A percentile compares a stretch with the other conserved stretches of the same genome.
Conservation (phyloP, 768 basidiomycete species). For the Pleurotus platypus region DNA sequence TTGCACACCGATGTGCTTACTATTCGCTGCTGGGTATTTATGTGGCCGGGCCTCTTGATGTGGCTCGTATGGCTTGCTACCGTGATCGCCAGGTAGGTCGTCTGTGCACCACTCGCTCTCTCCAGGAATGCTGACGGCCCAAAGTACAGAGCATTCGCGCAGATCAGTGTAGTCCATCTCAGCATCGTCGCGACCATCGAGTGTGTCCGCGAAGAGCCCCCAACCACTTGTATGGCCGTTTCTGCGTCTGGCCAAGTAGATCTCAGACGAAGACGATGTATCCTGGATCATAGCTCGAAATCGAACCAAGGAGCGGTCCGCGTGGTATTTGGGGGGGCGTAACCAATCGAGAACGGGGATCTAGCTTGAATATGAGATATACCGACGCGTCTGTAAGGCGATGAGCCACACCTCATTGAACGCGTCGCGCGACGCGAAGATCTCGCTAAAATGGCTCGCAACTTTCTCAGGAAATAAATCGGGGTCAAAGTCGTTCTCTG, state of each 20-base stretch:
- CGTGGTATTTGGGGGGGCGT: constrained; percentile 46
- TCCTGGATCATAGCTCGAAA: constrained; percentile 84
- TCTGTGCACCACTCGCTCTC: constrained; percentile 54
- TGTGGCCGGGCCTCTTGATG: constrained; percentile 32
- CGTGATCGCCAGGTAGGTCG: constrained; percentile 8
- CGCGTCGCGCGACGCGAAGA: constrained; percentile 37
- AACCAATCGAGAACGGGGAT: constrained; percentile 52
- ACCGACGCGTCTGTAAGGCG: not conserved
- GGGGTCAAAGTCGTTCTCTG: too few species aligned
- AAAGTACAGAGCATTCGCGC: constrained; percentile 60
- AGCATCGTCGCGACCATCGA: constrained; percentile 19
- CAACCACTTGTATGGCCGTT: constrained; percentile 64
- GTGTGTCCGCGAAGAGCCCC: constrained; percentile 47
- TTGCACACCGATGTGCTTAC: constrained; percentile 64
- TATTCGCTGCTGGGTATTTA: constrained; percentile 59
- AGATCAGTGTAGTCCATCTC: constrained; percentile 46
- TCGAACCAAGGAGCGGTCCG: constrained; percentile 56
- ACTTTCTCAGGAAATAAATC: constrained; percentile 41
- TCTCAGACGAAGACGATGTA: constrained; percentile 67
- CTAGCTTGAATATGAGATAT: constrained; percentile 26
- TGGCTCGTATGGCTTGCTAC: not conserved
- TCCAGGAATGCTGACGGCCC: constrained; percentile 75
- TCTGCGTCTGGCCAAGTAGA: constrained; percentile 55
- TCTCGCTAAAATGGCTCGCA: constrained; percentile 38
- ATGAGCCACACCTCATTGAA: constrained; percentile 32